Conservation (phyloP, 2,329 filamentous ascomycete genomes). For the Diaporthe vexans region DNA sequence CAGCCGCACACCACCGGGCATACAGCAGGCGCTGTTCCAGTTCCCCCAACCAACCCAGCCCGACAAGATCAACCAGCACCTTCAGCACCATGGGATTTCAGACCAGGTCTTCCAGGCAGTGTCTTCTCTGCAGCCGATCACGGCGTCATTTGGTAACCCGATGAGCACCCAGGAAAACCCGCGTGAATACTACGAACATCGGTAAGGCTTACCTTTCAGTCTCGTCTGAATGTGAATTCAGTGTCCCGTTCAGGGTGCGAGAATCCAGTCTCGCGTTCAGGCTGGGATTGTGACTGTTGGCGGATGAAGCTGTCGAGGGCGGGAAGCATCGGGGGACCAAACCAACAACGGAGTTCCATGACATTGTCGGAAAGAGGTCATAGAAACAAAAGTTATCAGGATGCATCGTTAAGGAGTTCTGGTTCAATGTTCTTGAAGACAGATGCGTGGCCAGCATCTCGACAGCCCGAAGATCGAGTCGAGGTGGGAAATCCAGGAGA, state of each 20-base stretch:
- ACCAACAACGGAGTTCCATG: neutral
- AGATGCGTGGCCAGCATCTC: constrained; percentile 2
- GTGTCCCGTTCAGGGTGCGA: neutral
- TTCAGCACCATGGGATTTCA: constrained; percentile 41
- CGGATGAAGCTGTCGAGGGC: neutral
- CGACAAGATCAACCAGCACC: constrained; percentile 39
- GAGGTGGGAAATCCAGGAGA: neutral
- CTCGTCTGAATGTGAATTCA: neutral
- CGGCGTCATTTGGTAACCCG: constrained; percentile 39
- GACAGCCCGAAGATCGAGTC: neutral
- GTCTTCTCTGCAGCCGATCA: constrained; percentile 41
- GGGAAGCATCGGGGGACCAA: no score
- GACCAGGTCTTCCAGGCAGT: constrained; percentile 41
- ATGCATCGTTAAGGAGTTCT: constrained; percentile 28
- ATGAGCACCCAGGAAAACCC: constrained; percentile 34
- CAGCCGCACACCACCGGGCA: constrained; percentile 32
- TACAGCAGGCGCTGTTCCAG: constrained; percentile 38
- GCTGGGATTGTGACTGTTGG: no score
- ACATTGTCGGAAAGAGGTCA: neutral
- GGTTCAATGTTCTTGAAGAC: constrained; percentile 12
- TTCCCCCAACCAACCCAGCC: constrained; percentile 29
- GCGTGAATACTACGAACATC: constrained; percentile 17
- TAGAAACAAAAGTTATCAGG: constrained; percentile 13
- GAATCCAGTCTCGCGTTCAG: neutral
- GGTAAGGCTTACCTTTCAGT: constrained; percentile 5